Evolutionary conservation across 768 basidiomycete species (phyloP), one percentile per base, ranked within the genome.

Genomic region (Grammothele lineata): DNA sequence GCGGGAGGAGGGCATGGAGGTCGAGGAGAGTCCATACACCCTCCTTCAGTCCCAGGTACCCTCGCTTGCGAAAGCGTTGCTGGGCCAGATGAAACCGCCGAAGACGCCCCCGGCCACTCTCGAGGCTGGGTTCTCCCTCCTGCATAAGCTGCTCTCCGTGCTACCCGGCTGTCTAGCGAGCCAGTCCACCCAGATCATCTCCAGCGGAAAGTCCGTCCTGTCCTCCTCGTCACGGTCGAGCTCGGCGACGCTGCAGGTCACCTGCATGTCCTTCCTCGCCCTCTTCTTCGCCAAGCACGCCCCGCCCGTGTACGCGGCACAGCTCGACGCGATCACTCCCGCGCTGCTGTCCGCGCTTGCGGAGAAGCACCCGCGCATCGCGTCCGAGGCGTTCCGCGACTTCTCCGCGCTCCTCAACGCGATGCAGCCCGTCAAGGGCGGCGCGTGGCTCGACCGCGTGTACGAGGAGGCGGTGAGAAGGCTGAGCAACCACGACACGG

Each of bases 331-430:
- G 14, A 70, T 98, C 30, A 84, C 84, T 0, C 82, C 87, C 1
- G 78, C 83, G 12, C 76, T 98, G 32, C 76, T 93, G 34, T 80
- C 79, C 45, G 80, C 84, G 9, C 71, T 90, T 38, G 69, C 70
- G 17, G 93, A 98, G 64, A 83, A 85, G 55, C 89, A 93, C 61
- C 94, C 94, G 27, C 84, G 92, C 50, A 79, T 97, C 50, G 85
- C 83, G 5, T 83, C 92, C 2, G 92, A 94, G 58, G 78, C 92
- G 0, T 92, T 98, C 76, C 80, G 81, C 30, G 87, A 85, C 2
- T 92, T 91, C 57, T 91, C 92, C 2, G 76, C 92, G 2, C 70
- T 99, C 6, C 74, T 96, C 24, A 83, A 78, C 52, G 76, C 87
- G 2, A 68, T 87, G 32, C 83, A 85, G 39, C 91, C 91, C 1